phyloP scores from a whole-genome alignment of 2,329 filamentous ascomycete species.

The Botrytis galanthina region DNA sequence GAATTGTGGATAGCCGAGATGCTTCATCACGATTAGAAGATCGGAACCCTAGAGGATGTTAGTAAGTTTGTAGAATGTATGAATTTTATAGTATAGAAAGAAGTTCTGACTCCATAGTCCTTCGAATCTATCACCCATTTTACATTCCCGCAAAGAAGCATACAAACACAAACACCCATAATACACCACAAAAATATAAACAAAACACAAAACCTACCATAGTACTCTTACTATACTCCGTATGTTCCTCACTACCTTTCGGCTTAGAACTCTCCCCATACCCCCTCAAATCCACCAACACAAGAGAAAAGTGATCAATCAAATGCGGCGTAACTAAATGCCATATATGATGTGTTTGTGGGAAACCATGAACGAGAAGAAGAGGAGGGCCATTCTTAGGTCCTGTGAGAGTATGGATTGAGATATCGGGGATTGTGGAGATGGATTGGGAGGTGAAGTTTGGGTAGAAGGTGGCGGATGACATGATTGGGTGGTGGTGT shows the following conservation, averaged over 20 bases:
- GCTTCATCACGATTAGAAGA: constrained; percentile 46
- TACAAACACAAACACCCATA: not conserved
- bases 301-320: constrained; percentile 42
- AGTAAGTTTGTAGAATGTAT: not conserved
- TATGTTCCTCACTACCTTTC: constrained; percentile 16
- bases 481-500: not conserved
- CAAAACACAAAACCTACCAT: constrained; percentile 42
- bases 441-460: not conserved
- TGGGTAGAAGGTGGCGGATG: not conserved
- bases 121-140: not conserved
- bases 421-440: not conserved
- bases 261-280: constrained; percentile 53
- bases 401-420: not conserved
- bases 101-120: not conserved
- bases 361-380: constrained; percentile 52
- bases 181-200: not conserved
- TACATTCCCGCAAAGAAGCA: not conserved
- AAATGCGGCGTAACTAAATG: constrained; percentile 46
- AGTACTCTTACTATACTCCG: constrained; percentile 47
- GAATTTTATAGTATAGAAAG: not conserved
- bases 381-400: constrained; percentile 41
- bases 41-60: constrained; percentile 37
- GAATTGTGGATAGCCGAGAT: constrained; percentile 43
- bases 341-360: constrained; percentile 54
- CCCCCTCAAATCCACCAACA: constrained; percentile 51